Evolutionary conservation across 2,329 filamentous ascomycete genomes (phyloP).

Genomic region (Trichophyton equinum): DNA sequence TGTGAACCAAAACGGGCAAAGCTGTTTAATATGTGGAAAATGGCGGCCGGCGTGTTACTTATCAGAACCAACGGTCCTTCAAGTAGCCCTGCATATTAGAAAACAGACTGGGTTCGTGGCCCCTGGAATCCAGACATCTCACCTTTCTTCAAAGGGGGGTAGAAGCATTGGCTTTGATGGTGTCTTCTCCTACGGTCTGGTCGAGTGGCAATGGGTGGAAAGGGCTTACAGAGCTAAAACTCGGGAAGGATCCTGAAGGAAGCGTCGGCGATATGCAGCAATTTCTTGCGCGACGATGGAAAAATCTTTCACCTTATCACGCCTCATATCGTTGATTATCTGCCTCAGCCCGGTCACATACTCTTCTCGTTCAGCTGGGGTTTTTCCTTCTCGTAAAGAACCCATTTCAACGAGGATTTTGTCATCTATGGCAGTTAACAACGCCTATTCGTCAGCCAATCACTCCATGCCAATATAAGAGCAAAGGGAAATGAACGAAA

Average conservation of each 20-base stretch:
- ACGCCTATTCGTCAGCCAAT: constrained; percentile 27
- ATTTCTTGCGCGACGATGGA: constrained; percentile 37
- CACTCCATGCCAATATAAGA: constrained; percentile 5
- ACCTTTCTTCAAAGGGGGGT: neutral
- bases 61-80: neutral
- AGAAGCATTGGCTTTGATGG: neutral
- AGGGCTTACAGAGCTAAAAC: constrained; percentile 32
- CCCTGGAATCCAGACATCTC: neutral
- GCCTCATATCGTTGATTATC: constrained; percentile 39
- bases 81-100: neutral
- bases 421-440: constrained; percentile 36
- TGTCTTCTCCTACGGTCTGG: neutral
- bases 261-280: constrained; percentile 39
- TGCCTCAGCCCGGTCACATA: constrained; percentile 36
- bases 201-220: neutral
- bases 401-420: constrained; percentile 40
- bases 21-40: neutral
- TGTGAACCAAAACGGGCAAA: neutral
- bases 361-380: constrained; percentile 31
- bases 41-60: neutral
- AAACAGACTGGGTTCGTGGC: neutral
- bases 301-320: constrained; percentile 39
- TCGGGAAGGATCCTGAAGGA: constrained; percentile 35
- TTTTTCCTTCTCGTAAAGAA: constrained; percentile 34
- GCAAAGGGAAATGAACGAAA: neutral